Evolutionary conservation across 495 filamentous ascomycete genomes (phyloP).

Genomic region (Achaetomiella virescens): DNA sequence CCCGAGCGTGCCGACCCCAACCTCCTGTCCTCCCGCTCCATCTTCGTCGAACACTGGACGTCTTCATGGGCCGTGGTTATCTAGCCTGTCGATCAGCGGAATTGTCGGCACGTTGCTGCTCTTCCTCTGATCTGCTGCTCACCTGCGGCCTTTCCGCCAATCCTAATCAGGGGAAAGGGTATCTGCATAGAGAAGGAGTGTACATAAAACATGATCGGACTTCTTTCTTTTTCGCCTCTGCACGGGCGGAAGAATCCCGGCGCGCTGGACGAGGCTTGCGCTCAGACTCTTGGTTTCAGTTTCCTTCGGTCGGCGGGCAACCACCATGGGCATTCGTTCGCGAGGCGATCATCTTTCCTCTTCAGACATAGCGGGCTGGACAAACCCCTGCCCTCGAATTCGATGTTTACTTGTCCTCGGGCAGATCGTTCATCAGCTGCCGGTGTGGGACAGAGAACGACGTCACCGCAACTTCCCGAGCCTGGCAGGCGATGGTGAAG

Average conservation of each 20-base stretch:
- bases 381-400: background rate
- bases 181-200: constrained; percentile 19
- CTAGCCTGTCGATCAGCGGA: constrained; percentile 19
- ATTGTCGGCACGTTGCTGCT: constrained; percentile 17
- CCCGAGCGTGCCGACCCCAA: background rate
- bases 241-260: background rate
- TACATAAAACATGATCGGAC: background rate
- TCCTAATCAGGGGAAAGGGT: constrained; percentile 8
- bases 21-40: background rate
- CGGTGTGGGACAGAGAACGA: constrained; percentile 2
- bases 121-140: constrained; percentile 15
- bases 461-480: constrained; percentile 1
- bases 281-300: background rate
- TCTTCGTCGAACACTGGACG: background rate
- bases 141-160: constrained; percentile 1
- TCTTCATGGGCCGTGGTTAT: constrained; percentile 9
- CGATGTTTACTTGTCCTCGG: constrained; percentile 1
- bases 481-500: background rate
- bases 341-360: background rate
- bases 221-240: constrained; percentile 1
- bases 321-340: background rate
- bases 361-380: background rate
- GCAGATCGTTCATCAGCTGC: constrained; percentile 9
- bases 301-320: background rate
- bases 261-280: background rate